These are phyloP conservation scores for Larix sibirica DNA, from an alignment of 83 land plant species.

Conservation along the genomic window DNA sequence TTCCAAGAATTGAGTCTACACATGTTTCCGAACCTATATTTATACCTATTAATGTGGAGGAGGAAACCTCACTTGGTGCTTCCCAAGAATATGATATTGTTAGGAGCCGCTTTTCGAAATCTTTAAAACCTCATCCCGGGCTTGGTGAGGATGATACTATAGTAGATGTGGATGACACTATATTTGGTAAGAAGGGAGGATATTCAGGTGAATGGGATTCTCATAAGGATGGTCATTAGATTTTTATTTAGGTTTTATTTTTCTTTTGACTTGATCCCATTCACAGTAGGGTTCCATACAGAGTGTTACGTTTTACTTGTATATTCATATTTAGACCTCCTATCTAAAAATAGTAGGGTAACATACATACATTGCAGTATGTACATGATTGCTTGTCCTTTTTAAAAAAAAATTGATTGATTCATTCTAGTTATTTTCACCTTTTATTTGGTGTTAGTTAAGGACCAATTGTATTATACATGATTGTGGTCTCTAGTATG, in stretches of 20 bases:
- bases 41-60: constrained; percentile 14
- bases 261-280: not conserved
- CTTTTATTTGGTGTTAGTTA: not conserved
- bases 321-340: constrained; percentile 7
- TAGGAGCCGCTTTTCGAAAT: not conserved
- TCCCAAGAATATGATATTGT: constrained; percentile 8
- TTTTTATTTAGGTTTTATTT: constrained; percentile 12
- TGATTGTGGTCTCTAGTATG: not conserved
- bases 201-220: constrained; percentile 8
- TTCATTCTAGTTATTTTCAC: not conserved
- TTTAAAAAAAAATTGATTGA: not conserved
- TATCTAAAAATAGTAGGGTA: not conserved
- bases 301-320: constrained; percentile 6
- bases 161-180: constrained; percentile 8
- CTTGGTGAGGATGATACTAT: constrained; percentile 14
- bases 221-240: not conserved
- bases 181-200: constrained; percentile 17
- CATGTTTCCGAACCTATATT: constrained; percentile 15
- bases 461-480: not conserved
- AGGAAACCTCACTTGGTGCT: not conserved
- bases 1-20: not conserved
- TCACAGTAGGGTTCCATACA: too few species aligned
- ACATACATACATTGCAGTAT: not conserved
- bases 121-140: not conserved
- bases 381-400: constrained; percentile 8